Evolutionary conservation across 345 rosid genomes (phyloP), one percentile per base, ranked within the genome.

Genomic region (Theobroma cacao): DNA sequence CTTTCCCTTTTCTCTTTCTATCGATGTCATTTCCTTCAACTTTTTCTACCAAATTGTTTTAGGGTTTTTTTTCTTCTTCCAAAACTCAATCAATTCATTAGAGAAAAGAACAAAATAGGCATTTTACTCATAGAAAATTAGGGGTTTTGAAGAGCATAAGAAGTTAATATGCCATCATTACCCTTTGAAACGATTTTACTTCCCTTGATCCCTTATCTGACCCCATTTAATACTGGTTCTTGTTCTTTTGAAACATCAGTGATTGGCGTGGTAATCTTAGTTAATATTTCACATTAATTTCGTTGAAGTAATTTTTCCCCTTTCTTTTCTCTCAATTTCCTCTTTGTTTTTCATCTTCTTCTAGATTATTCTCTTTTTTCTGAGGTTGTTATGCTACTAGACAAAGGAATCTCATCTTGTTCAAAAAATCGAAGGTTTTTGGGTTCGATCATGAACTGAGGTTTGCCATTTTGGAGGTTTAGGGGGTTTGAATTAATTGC

Each of bases 221-320:
- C 85, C 22, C 88, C 82, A 50, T 88, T 84, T 79, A 87, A 88
- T 77, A 83, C 88, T 63, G 94, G 93, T 75, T 88, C 85, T 75
- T 83, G 83, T 77, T 91, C 92, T 1, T 85, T 76, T 91, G 78
- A 97, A 94, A 86, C 91, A 84, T 82, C 94, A 63, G 97, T 78
- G 95, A 94, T 90, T 88, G 98, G 85, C 99, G 98, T 87, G 97
- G 95, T 91, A 91, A 91, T 86, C 98, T 94, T 85, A 93, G 98
- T 90, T 94, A 90, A 90, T 92, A 59, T 77, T 84, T 50, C 1
- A 43, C 26, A 18, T 18, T 9, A 17, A 63, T 26, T 64, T 14
- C 52, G 15, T 56, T 65, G 14, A 18, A 15, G 65, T 10, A 0
- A 22, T 75, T 34, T 28, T 33, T 66, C 47, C 48, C 13, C 33